A percentile compares a stretch with the other conserved stretches of the same genome.
Evolutionary conservation across 2,329 filamentous ascomycete species (phyloP).

Genomic region (Colletotrichum simmondsii): DNA sequence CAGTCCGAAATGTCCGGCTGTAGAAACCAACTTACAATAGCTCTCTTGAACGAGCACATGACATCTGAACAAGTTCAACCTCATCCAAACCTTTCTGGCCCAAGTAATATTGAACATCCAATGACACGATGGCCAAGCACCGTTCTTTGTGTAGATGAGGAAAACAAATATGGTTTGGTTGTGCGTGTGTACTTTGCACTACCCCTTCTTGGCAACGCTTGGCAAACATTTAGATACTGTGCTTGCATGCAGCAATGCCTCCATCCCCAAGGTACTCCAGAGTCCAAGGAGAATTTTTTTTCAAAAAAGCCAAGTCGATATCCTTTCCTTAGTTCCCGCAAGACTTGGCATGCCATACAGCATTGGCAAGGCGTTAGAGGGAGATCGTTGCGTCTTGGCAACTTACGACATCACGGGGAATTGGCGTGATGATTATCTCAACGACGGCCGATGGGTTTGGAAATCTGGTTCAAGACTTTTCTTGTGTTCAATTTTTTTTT

Average conservation of each 20-base stretch:
- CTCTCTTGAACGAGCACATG: neutral
- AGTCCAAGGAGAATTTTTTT: neutral
- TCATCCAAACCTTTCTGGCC: neutral
- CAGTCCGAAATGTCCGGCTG: neutral
- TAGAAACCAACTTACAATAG: neutral
- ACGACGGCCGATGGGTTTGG: too few species aligned
- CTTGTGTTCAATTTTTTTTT: too few species aligned
- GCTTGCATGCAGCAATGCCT: neutral
- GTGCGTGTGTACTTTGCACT: neutral
- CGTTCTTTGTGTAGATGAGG: neutral
- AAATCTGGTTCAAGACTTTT: too few species aligned
- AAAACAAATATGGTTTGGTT: neutral
- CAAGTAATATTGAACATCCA: neutral
- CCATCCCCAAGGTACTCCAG: neutral
- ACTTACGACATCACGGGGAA: neutral
- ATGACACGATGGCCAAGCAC: neutral
- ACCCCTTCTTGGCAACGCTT: conserved; percentile 28
- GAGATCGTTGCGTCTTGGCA: neutral
- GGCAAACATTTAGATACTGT: conserved; percentile 1
- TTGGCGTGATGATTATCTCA: neutral
- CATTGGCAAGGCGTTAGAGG: neutral
- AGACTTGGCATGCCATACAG: conserved; percentile 18
- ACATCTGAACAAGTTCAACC: neutral
- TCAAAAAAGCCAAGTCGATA: neutral
- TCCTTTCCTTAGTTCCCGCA: conserved; percentile 22